Conservation (phyloP, 169 alveolate genomes). For the Eimeria zaria region DNA sequence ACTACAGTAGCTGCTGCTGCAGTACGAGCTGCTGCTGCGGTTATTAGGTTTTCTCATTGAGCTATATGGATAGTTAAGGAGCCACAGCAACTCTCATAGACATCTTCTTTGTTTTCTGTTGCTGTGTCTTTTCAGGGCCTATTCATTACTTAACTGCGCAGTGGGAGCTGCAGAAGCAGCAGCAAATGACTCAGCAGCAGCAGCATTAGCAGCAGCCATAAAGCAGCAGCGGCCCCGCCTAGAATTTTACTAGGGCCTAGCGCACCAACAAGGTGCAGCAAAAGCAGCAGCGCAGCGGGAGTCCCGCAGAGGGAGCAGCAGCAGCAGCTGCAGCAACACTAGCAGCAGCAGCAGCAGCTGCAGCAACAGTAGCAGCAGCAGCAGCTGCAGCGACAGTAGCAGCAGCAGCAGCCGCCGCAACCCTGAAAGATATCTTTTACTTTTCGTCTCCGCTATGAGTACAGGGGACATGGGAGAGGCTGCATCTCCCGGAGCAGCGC, state of each 20-base stretch:
- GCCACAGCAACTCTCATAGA: neutral
- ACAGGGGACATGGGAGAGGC: constrained; percentile 26
- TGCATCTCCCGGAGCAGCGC: constrained; percentile 39
- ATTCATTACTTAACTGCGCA: neutral
- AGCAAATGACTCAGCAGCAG: constrained; percentile 38
- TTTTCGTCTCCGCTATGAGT: constrained; percentile 36
- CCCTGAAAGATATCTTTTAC: neutral
- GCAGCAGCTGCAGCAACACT: constrained; percentile 19
- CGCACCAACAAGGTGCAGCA: constrained; percentile 18
- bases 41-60: neutral
- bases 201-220: neutral
- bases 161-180: constrained; percentile 78
- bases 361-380: constrained; percentile 15
- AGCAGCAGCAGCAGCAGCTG: too few species aligned
- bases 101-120: neutral
- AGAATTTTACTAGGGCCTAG: neutral
- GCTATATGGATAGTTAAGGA: neutral
- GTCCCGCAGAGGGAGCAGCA: constrained; percentile 76
- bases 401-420: constrained; percentile 43
- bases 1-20: constrained; percentile 23
- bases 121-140: constrained; percentile 41
- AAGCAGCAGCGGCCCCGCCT: neutral
- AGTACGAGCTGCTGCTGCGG: neutral
- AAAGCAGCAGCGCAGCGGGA: constrained; percentile 63
- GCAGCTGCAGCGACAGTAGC: neutral